Percentiles rank a stretch among this genome's conserved stretches.
These are phyloP conservation scores for Dalbergia cochinchinensis DNA, from an alignment of 306 rosid species.

Conservation along the genomic window DNA sequence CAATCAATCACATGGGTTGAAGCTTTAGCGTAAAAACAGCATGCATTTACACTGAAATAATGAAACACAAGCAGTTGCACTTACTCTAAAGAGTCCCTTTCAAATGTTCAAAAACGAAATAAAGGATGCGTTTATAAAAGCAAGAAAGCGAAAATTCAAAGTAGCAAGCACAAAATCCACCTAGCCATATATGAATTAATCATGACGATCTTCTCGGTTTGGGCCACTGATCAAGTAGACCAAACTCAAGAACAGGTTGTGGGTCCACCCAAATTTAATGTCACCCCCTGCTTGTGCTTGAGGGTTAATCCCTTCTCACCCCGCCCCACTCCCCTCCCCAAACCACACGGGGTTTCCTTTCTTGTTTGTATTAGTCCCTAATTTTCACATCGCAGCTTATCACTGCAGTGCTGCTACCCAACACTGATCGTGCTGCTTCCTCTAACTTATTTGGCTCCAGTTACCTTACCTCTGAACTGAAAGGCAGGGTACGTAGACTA, in stretches of 20 bases:
- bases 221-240: slow-evolving; percentile 63
- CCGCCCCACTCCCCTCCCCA: not conserved
- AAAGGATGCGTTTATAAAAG: slow-evolving; percentile 41
- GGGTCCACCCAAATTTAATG: slow-evolving; percentile 63
- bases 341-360: not conserved
- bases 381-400: slow-evolving; percentile 9
- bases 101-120: slow-evolving; percentile 52
- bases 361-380: slow-evolving; percentile 39
- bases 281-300: slow-evolving; percentile 35
- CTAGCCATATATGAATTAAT: slow-evolving; percentile 49
- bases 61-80: slow-evolving; percentile 54
- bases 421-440: slow-evolving; percentile 36
- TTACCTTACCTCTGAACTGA: not conserved
- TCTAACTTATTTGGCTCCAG: slow-evolving; percentile 31
- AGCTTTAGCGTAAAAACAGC: slow-evolving; percentile 24
- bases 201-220: slow-evolving; percentile 55
- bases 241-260: slow-evolving; percentile 63
- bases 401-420: not conserved
- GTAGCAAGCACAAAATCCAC: slow-evolving; percentile 42
- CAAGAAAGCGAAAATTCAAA: slow-evolving; percentile 55
- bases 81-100: slow-evolving; percentile 49
- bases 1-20: slow-evolving; percentile 56
- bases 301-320: slow-evolving; percentile 9
- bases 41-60: slow-evolving; percentile 53
- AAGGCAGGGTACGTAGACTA: too few relatives aligned